A percentile compares a stretch with the other conserved stretches of the same genome.
Evolutionary conservation across 345 rosid genomes (phyloP).

Genomic region (Gossypium sturtianum): DNA sequence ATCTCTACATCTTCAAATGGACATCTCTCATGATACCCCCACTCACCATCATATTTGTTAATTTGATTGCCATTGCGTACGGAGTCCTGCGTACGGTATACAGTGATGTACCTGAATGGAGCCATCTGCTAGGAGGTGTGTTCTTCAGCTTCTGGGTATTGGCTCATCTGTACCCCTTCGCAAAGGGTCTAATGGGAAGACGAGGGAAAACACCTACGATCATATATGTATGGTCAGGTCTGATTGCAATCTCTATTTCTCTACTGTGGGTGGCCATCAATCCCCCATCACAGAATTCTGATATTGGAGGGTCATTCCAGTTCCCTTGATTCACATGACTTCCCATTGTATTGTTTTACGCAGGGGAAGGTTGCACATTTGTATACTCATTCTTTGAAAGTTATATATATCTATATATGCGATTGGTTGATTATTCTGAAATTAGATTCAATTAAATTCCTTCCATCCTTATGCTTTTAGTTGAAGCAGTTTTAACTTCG

Average conservation of each 20-base stretch:
- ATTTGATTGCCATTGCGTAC: constrained; percentile 64
- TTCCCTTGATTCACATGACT: constrained; percentile 26
- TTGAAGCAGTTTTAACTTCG: too few relatives aligned
- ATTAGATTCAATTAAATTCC: constrained; percentile 3
- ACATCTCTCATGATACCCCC: constrained; percentile 76
- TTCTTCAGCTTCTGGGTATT: constrained; percentile 84
- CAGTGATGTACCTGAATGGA: constrained; percentile 48
- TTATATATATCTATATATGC: neutral
- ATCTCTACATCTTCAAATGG: constrained; percentile 73
- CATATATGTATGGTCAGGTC: constrained; percentile 75
- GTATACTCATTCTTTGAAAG: constrained; percentile 7
- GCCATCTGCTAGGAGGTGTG: constrained; percentile 59
- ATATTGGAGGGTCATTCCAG: constrained; percentile 59
- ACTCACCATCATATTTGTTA: constrained; percentile 61
- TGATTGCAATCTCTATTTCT: constrained; percentile 62
- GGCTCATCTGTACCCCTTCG: constrained; percentile 77
- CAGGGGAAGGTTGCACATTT: neutral
- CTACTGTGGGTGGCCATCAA: constrained; percentile 65
- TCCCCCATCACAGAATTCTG: constrained; percentile 44
- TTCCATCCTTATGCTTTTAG: neutral
- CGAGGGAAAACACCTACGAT: constrained; percentile 66
- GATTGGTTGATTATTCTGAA: neutral
- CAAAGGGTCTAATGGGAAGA: constrained; percentile 78
- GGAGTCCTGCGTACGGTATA: constrained; percentile 52
- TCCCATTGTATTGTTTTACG: neutral